These are phyloP conservation scores for Aristolochia contorta DNA, from an alignment of 164 flowering plant genomes.

Conservation along the genomic window DNA sequence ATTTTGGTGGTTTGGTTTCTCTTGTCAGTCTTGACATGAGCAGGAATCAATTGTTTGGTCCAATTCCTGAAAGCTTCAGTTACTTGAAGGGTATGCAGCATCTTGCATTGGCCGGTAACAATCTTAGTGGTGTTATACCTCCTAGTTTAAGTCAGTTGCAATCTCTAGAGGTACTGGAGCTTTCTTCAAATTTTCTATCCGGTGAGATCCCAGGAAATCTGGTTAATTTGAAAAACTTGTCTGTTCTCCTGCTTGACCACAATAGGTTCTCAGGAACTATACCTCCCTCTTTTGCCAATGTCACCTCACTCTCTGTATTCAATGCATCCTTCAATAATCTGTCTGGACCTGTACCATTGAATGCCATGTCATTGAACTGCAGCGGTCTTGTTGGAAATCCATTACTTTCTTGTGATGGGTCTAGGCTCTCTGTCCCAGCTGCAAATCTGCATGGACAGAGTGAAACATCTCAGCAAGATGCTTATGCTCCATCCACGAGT, in stretches of 20 bases:
- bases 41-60: constrained; percentile 45
- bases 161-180: constrained; percentile 48
- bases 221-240: constrained; percentile 42
- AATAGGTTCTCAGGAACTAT: constrained; percentile 63
- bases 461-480: constrained; percentile 22
- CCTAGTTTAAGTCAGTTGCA: constrained; percentile 43
- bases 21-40: constrained; percentile 61
- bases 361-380: constrained; percentile 25
- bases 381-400: constrained; percentile 14
- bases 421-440: constrained; percentile 33
- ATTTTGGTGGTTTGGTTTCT: constrained; percentile 37
- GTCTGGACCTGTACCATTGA: constrained; percentile 55
- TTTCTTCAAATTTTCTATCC: constrained; percentile 60
- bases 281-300: constrained; percentile 51
- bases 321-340: constrained; percentile 78
- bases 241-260: constrained; percentile 50
- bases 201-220: constrained; percentile 58
- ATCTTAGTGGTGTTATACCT: constrained; percentile 56
- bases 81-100: constrained; percentile 33
- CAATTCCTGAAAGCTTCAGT: constrained; percentile 45
- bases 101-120: constrained; percentile 62
- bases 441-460: constrained; percentile 31
- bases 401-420: constrained; percentile 33
- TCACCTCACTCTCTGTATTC: constrained; percentile 42
- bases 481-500: constrained; percentile 31